Percentiles rank a stretch among this genome's conserved stretches.
phyloP scores from a whole-genome alignment of 176 grass and related monocot species.

The Zea luxurians region DNA sequence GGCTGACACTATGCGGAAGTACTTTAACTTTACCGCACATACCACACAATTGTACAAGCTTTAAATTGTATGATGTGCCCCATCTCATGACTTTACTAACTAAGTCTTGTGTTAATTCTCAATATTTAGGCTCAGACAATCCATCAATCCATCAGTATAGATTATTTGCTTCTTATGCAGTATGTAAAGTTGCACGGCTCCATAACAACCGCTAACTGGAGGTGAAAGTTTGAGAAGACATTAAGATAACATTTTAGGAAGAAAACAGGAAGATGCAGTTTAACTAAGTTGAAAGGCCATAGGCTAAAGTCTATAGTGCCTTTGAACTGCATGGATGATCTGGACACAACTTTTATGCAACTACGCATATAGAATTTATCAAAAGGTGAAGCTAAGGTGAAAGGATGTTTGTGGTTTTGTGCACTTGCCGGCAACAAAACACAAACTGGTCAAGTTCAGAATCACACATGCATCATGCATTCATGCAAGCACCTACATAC shows the following conservation, averaged over 20 bases:
- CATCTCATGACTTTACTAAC: no score
- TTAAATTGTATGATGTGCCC: background rate
- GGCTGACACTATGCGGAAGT: background rate
- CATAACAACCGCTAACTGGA: background rate
- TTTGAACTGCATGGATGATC: background rate
- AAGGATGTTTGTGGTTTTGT: background rate
- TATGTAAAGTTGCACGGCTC: background rate
- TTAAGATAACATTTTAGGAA: background rate
- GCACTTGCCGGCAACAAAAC: background rate
- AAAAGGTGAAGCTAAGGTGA: constrained; percentile 4
- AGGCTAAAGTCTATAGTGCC: background rate
- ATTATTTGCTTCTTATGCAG: background rate
- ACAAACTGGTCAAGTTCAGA: background rate
- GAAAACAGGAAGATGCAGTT: background rate
- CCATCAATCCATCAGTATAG: background rate
- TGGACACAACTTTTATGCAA: background rate
- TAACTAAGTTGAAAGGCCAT: constrained; percentile 1
- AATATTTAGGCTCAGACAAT: background rate
- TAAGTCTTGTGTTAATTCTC: background rate
- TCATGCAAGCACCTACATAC: background rate
- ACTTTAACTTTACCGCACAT: background rate
- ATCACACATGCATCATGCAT: constrained; percentile 7
- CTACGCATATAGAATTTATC: background rate
- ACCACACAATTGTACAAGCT: background rate
- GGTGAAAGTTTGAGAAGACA: background rate